Percentiles rank a stretch among this genome's conserved stretches.
Conservation (phyloP, 371 early-diverging fungal species). For the Mortierella sp. region DNA sequence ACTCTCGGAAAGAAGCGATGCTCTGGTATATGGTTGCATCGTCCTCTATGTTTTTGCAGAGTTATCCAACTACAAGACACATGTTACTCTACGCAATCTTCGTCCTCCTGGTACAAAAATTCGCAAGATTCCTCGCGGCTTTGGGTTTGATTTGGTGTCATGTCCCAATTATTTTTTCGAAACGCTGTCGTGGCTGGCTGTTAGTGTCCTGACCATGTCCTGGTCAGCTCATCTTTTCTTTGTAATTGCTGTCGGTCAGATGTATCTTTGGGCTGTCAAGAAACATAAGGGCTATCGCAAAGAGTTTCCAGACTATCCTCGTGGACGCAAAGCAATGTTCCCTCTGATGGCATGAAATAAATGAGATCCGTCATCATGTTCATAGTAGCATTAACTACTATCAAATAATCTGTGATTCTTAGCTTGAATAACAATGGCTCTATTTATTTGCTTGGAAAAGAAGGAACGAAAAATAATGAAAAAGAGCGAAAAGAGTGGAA, state of each 20-base stretch:
- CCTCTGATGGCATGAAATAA: conserved; percentile 87
- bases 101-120: conserved; percentile 92
- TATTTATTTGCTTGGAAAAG: too few species aligned
- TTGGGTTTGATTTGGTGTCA: conserved; percentile 92
- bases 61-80: conserved; percentile 88
- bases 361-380: too few species aligned
- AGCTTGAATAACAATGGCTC: too few species aligned
- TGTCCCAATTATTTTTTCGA: conserved; percentile 97
- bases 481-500: too few species aligned
- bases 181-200: conserved; percentile 84
- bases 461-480: too few species aligned
- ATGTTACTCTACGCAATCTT: conserved; percentile 90
- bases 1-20: conserved; percentile 64
- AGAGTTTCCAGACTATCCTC: conserved; percentile 95
- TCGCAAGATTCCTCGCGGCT: conserved; percentile 94
- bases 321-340: conserved; percentile 89
- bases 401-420: too few species aligned
- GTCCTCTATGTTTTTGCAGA: conserved; percentile 83
- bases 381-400: too few species aligned
- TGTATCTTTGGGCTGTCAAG: conserved; percentile 96
- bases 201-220: conserved; percentile 82
- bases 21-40: conserved; percentile 69
- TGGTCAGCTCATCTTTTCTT: conserved; percentile 85
- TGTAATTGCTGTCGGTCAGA: conserved; percentile 86
- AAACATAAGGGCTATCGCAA: conserved; percentile 93